Percentiles rank a stretch among this genome's conserved stretches.
Evolutionary conservation across 768 basidiomycete species (phyloP).

Genomic region (Neoboletus subvelutipes): DNA sequence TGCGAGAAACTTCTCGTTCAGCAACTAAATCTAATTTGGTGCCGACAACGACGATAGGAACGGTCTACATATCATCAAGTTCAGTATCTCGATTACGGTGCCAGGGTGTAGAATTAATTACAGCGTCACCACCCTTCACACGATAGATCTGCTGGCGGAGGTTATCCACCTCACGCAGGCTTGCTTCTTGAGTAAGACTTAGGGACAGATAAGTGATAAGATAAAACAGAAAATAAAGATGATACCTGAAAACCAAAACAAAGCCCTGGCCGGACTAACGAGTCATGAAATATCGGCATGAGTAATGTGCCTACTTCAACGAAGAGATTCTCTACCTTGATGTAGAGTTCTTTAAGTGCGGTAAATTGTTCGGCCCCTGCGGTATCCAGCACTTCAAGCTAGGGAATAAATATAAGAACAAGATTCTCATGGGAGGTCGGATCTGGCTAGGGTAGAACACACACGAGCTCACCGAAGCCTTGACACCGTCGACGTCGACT

Average conservation of each 20-base stretch:
- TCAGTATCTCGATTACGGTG: conserved; percentile 3
- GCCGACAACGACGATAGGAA: conserved; percentile 85
- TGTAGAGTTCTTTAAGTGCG: conserved; percentile 77
- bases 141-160: conserved; percentile 80
- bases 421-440: conserved; percentile 1
- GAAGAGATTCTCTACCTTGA: conserved; percentile 50
- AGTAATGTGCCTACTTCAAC: neutral
- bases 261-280: conserved; percentile 69
- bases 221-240: neutral
- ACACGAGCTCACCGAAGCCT: conserved; percentile 50
- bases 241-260: conserved; percentile 79
- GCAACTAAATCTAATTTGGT: conserved; percentile 80
- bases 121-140: conserved; percentile 69
- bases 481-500: conserved; percentile 64
- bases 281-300: neutral
- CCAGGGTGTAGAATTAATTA: conserved; percentile 31
- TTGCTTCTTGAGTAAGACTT: conserved; percentile 81
- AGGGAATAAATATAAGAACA: conserved; percentile 14
- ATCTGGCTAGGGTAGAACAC: conserved; percentile 15
- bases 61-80: conserved; percentile 36
- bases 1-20: conserved; percentile 74
- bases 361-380: conserved; percentile 87
- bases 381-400: conserved; percentile 83
- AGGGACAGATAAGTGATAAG: neutral
- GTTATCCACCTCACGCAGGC: conserved; percentile 74